Base-by-base conservation (phyloP, 768 basidiomycete genomes). In the Rhodocollybia butyracea region DNA sequence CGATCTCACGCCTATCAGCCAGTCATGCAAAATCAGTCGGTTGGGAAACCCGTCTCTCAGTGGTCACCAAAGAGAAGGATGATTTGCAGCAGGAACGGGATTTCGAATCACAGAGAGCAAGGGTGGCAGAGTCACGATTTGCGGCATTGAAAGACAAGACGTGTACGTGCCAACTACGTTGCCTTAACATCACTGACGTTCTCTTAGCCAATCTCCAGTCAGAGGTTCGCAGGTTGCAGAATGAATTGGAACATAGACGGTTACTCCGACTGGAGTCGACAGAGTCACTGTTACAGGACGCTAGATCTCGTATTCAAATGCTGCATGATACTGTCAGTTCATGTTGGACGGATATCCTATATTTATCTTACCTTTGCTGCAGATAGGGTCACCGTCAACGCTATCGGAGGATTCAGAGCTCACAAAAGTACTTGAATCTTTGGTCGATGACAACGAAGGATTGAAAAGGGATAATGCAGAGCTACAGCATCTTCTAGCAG, bases 61-160 rank as follows among this genome's bases (percentile, higher is more conserved):
- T 76, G 12, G 81, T 82, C n/a, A 72, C 85, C 51, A 85, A 86
- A 64, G 89, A 93, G 68, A 81, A 82, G 61, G 91, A 94, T 38
- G 93, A 95, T 66, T 78, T 89, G 69, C 86, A 82, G 57, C 91
- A 94, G 68, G 93, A 95, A 65, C 76, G 87, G 24, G 86, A 91
- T 54, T 77, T 77, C 50, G 89, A 91, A 60, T 70, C 78, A 10
- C 83, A 87, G 56, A 75, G 85, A 40, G 85, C 88, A 2, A 76
- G 81, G 39, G 64, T 83, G 31, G 87, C 90, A 8, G 93, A 94
- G 61, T 73, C 77, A 6, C 81, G 86, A 31, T 75, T 86, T 56
- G 74, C 76, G 26, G 79, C 84, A 10, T 72, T 90, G 58, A 84
- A 82, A 57, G 85, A 89, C 53, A 86, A 84, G 64, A 81, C 83